Conservation (phyloP, 345 rosid genomes). For the Eucalyptus brandiana region DNA sequence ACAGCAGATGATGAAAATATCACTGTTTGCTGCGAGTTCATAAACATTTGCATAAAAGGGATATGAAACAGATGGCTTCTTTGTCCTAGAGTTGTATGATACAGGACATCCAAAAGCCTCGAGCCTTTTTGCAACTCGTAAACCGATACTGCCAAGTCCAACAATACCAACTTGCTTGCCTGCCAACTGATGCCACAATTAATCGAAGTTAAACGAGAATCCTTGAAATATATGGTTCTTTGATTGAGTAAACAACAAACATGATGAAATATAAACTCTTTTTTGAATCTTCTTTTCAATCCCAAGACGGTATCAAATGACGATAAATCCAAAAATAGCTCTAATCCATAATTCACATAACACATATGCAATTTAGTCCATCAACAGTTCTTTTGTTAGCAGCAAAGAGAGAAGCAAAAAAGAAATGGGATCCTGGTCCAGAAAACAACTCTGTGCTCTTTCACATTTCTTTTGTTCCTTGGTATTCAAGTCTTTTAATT, state of each 20-base stretch:
- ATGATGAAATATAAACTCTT: background rate
- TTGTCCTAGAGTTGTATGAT: constrained; percentile 15
- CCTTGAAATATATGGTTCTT: background rate
- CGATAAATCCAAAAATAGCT: background rate
- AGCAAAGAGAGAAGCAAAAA: background rate
- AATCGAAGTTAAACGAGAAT: background rate
- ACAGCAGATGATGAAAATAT: constrained; percentile 21
- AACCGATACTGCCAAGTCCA: constrained; percentile 26
- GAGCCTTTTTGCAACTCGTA: constrained; percentile 14
- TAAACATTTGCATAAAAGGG: constrained; percentile 2
- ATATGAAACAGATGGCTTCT: constrained; percentile 6
- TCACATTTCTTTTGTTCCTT: background rate
- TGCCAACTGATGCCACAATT: constrained; percentile 2
- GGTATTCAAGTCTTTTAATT: background rate
- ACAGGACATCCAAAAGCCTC: constrained; percentile 20
- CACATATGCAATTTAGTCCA: background rate
- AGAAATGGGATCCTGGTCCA: background rate
- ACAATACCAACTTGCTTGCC: constrained; percentile 22
- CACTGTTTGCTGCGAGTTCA: constrained; percentile 15
- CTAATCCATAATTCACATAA: background rate
- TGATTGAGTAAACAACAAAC: background rate
- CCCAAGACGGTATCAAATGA: background rate
- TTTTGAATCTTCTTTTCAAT: background rate
- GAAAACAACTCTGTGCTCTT: background rate
- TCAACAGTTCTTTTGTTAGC: background rate